Evolutionary conservation across 345 rosid genomes (phyloP), one percentile per base, ranked within the genome.

Genomic region (Zanthoxylum bungeanum): DNA sequence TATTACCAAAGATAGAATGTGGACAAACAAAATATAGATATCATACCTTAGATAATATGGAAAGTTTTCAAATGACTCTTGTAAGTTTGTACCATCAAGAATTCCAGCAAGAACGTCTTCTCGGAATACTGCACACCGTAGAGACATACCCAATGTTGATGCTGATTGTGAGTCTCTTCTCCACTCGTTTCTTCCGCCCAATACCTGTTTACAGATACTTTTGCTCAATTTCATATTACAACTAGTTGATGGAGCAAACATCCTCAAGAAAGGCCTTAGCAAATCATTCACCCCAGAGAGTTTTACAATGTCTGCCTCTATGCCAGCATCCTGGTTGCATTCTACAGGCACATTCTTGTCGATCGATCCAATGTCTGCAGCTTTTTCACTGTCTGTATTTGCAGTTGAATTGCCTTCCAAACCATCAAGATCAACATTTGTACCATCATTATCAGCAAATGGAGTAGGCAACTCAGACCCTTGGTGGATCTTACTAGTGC

Each of bases 1-100:
- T 10, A 40, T 22, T 4, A 27, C 19, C 39, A 37, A 57, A 17
- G 9, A 57, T 40, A 31, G 24, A 46, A 42, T 46, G 47, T 44
- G 33, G 24, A 28, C 33, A 21, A 70, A 47, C 10, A 17, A 70
- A 14, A 33, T 57, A 16, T 27, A 68, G 12, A 5, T 40, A 63
- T 5, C 42, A 69, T 80, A 93, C 98, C 98, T 93, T 70, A 93
- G 77, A 83, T 89, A 90, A 75, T 93, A 91, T 33, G 98, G 98
- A 68, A 93, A 93, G 63, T 82, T 74, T 36, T 91, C 90, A 69
- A 93, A 90, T 70, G 98, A 87, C 65, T 85, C 97, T 71, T 85
- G 77, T 68, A 85, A 72, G 69, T 75, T 81, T 86, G 78, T 74
- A 58, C 97, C 98, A 80, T 88, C 96, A 50, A 93, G 85, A 73